Conservation (phyloP, 495 filamentous ascomycete species). For the Penicillium bialowiezense region DNA sequence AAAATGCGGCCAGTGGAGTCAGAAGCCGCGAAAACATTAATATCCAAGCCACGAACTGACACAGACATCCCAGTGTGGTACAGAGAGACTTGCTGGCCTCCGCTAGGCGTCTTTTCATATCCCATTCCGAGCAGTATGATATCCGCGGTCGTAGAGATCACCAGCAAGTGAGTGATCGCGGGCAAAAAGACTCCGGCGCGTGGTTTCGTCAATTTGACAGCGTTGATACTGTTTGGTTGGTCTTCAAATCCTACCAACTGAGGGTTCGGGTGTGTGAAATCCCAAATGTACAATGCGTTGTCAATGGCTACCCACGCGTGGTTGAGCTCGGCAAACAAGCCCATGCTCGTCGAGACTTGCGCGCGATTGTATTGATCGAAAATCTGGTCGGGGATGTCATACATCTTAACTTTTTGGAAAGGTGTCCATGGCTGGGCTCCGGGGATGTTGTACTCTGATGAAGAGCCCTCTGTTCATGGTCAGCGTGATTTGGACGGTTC, state of each 20-base stretch:
- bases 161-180: conserved; percentile 78
- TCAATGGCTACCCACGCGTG: conserved; percentile 97
- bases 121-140: conserved; percentile 81
- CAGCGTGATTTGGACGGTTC: neutral
- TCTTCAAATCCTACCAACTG: conserved; percentile 93
- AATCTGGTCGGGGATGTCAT: conserved; percentile 83
- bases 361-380: conserved; percentile 86
- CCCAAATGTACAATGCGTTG: conserved; percentile 94
- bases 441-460: conserved; percentile 84
- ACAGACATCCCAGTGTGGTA: conserved; percentile 83
- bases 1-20: conserved; percentile 81
- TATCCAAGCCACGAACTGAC: conserved; percentile 65
- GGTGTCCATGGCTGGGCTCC: conserved; percentile 72
- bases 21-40: conserved; percentile 75
- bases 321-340: conserved; percentile 85
- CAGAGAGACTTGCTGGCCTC: conserved; percentile 66
- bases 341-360: conserved; percentile 82
- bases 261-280: conserved; percentile 84
- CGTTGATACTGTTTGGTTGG: conserved; percentile 77
- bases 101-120: conserved; percentile 55
- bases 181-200: conserved; percentile 78
- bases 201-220: conserved; percentile 78
- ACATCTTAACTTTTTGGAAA: conserved; percentile 76
- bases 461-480: conserved; percentile 65
- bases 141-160: conserved; percentile 80